These are phyloP conservation scores for Trichomonascaceae sp. DNA, from an alignment of 1,139 yeast genomes.

Conservation along the genomic window DNA sequence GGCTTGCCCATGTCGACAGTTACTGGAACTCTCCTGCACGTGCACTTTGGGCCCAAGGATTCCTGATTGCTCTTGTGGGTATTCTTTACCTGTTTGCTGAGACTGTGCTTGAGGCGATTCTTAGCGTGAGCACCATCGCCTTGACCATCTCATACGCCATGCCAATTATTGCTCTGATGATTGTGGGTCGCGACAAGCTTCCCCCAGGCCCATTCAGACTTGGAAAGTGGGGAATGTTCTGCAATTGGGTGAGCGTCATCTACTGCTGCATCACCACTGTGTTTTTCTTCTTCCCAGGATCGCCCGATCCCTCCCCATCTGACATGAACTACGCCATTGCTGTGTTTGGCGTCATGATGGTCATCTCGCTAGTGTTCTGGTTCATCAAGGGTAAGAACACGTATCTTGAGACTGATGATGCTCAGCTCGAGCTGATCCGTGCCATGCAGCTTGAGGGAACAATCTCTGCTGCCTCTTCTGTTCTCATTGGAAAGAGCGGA, in stretches of 20 bases:
- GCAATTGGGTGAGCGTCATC: constrained; percentile 9
- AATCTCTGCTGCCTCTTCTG: constrained; percentile 1
- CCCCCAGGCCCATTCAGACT: constrained; percentile 10
- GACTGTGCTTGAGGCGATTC: constrained; percentile 69
- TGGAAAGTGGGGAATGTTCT: constrained; percentile 8
- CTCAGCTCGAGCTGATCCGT: constrained; percentile 7
- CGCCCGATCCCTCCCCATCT: constrained; percentile 7
- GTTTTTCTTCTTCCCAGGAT: constrained; percentile 16
- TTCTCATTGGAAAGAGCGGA: constrained; percentile 1
- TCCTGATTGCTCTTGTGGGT: constrained; percentile 46
- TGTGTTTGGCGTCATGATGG: constrained; percentile 11
- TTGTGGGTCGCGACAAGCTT: constrained; percentile 36
- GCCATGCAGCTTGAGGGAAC: constrained; percentile 8
- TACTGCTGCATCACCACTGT: constrained; percentile 11
- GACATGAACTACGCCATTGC: constrained; percentile 13
- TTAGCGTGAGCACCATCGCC: constrained; percentile 70
- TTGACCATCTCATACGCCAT: constrained; percentile 68
- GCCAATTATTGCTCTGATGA: constrained; percentile 50
- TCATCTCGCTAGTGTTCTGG: constrained; percentile 10
- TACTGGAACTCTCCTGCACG: constrained; percentile 53
- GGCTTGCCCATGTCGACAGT: constrained; percentile 55
- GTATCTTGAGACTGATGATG: constrained; percentile 11
- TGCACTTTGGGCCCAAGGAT: constrained; percentile 56
- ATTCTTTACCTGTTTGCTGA: constrained; percentile 52
- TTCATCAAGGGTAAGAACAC: constrained; percentile 9